Percentiles rank a stretch among this genome's conserved stretches.
Conservation (phyloP, 2,329 filamentous ascomycete genomes). For the Magnaporthiopsis rhizophila region DNA sequence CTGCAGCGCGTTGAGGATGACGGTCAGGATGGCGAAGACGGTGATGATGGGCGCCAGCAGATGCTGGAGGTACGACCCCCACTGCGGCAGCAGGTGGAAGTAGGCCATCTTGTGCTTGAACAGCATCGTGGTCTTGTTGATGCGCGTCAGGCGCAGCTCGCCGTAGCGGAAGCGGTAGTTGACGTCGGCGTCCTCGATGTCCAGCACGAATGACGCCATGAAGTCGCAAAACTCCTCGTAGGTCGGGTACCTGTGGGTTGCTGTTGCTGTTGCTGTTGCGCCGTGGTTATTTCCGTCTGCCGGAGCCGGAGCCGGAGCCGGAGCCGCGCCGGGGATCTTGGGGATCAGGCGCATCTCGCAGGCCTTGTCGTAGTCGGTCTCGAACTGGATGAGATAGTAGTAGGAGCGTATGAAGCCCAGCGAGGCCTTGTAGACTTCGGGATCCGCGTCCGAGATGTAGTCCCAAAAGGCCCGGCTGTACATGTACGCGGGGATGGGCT, state of each 20-base stretch:
- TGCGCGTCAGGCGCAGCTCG: conserved; percentile 27
- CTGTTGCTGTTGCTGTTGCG: no score
- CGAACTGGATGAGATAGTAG: conserved; percentile 23
- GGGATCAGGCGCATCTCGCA: conserved; percentile 21
- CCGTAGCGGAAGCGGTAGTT: conserved; percentile 26
- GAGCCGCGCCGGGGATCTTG: conserved; percentile 13
- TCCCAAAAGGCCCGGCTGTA: conserved; percentile 26
- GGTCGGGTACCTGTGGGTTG: conserved; percentile 12
- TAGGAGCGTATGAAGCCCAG: conserved; percentile 29
- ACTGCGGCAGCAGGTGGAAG: conserved; percentile 21
- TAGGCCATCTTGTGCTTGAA: conserved; percentile 16
- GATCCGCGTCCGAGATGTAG: conserved; percentile 16
- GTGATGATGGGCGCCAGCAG: conserved; percentile 19
- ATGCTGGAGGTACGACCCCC: conserved; percentile 18
- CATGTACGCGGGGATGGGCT: conserved; percentile 31
- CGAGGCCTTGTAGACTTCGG: conserved; percentile 16
- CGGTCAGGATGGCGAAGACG: conserved; percentile 19
- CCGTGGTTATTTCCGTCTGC: no score
- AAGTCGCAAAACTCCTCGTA: conserved; percentile 24
- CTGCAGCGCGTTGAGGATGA: conserved; percentile 22
- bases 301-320: background rate
- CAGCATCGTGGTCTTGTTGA: conserved; percentile 21
- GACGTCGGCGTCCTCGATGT: conserved; percentile 20
- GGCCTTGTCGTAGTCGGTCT: conserved; percentile 26
- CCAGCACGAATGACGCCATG: conserved; percentile 16